These are phyloP conservation scores for Aspergillus eucalypticola DNA, from an alignment of 2,329 filamentous ascomycete species.

Conservation along the genomic window DNA sequence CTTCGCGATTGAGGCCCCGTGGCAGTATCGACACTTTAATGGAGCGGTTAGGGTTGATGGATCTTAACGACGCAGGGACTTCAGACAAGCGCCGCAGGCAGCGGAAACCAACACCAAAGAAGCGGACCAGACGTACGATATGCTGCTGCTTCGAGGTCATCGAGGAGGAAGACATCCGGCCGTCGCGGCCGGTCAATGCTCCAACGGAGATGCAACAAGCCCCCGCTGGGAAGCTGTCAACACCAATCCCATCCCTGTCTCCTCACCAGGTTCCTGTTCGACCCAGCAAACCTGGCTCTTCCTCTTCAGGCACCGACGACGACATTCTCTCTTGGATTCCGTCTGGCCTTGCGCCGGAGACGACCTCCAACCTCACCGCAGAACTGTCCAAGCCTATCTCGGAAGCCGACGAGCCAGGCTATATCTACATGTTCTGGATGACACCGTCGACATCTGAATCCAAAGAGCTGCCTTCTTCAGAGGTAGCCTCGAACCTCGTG, in stretches of 20 bases:
- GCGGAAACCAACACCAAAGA: constrained; percentile 20
- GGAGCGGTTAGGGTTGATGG: constrained; percentile 73
- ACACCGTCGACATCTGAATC: constrained; percentile 63
- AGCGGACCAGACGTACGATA: constrained; percentile 26
- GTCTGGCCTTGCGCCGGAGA: constrained; percentile 63
- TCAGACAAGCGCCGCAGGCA: constrained; percentile 11
- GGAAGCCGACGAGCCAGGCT: constrained; percentile 74
- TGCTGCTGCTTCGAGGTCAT: constrained; percentile 40
- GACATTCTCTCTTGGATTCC: constrained; percentile 69
- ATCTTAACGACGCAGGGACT: constrained; percentile 51
- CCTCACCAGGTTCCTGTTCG: constrained; percentile 3
- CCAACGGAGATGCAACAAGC: not conserved
- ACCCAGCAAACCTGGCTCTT: too few species aligned
- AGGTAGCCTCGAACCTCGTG: constrained; percentile 61
- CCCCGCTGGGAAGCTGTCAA: not conserved
- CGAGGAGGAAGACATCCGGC: constrained; percentile 30
- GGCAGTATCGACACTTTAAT: constrained; percentile 86
- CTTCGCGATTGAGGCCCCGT: constrained; percentile 60
- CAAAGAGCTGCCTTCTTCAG: constrained; percentile 52
- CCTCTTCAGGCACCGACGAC: constrained; percentile 44
- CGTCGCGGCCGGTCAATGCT: constrained; percentile 8
- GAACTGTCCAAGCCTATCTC: constrained; percentile 78
- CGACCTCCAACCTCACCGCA: constrained; percentile 67
- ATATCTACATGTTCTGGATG: constrained; percentile 99
- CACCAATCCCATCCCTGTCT: constrained; percentile 4